Base-by-base conservation (phyloP, 352 stramenopile genomes). In the Phytophthora palmivora region DNA sequence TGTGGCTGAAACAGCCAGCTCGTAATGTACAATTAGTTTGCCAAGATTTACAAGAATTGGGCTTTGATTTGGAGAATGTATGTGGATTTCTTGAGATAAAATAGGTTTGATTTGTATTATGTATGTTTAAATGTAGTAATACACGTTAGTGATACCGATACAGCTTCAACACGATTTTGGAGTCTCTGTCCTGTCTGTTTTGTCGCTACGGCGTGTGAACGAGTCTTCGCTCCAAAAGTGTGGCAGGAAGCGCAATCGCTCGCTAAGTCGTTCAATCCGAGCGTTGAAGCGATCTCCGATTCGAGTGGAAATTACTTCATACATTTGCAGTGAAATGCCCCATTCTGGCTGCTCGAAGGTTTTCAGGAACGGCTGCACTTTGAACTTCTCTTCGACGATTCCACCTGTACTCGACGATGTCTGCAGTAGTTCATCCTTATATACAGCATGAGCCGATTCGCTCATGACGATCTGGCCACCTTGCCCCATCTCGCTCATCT, bases 381-480 rank as follows among this genome's bases (percentile, higher is more conserved):
- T 63, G 55, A 84, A 79, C 47, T 72, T 69, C n/a, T 70, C 55
- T 33, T 74, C 45, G 49, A 56, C 8, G 34, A 16, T 37, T 54
- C 9, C 24, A 32, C 26, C 11, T 1, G 19, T 32, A 22, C 24
- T 66, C 3, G 49, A 56, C 11, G 44, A 32, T n/a, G 28, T 61
- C 33, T 62, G 21, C 16, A 67, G 51, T 50, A 84, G 51, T 46
- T 79, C 70, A 10, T 76, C 56, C 48, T 78, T 67, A 63, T 83
- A 90, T 10, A 70, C 56, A 4, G 58, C 38, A 15, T 81, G 53
- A 14, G 84, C 82, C 18, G 72, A 74, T 15, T 81, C 76, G 30
- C 80, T 91, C 33, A 92, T 81, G 30, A 92, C 67, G 8, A 94
- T 76, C 53, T 94, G 80, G 14, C 85, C 85, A 4, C 85, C 85